Conservation (phyloP, 2,329 filamentous ascomycete genomes). For the Lecanoromycetidae sp. region DNA sequence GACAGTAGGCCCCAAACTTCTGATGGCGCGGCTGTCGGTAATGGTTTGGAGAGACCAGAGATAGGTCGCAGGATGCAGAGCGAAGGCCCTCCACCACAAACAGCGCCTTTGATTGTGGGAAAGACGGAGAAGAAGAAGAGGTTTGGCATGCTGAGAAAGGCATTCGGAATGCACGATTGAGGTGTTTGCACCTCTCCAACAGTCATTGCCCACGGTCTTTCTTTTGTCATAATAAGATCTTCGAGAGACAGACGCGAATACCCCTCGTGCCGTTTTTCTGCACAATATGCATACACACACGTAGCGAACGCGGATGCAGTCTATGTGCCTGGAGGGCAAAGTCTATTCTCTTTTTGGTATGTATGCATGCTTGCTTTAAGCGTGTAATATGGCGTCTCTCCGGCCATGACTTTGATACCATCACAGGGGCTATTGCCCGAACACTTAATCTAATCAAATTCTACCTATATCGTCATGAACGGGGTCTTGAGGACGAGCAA, state of each 20-base stretch:
- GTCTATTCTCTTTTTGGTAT: no score
- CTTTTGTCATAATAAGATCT: neutral
- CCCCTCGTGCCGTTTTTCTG: neutral
- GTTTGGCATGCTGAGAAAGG: constrained; percentile 33
- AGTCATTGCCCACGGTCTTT: neutral
- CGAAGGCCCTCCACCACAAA: neutral
- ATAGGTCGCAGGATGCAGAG: constrained; percentile 12
- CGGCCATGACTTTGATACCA: neutral
- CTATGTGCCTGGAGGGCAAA: neutral
- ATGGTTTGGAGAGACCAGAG: constrained; percentile 18
- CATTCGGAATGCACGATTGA: constrained; percentile 31
- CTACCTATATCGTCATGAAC: no score
- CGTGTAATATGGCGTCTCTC: neutral
- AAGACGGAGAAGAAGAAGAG: constrained; percentile 32
- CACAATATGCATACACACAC: neutral
- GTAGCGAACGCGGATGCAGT: constrained; percentile 1
- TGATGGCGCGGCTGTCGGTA: constrained; percentile 17
- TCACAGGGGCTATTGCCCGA: neutral
- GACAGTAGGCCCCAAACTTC: constrained; percentile 21
- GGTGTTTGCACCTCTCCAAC: neutral
- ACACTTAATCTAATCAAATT: neutral
- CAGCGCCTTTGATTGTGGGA: constrained; percentile 4
- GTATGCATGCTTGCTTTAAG: no score
- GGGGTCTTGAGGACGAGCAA: no score
- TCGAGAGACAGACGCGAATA: constrained; percentile 2